Evolutionary conservation across 139 green algal genomes (phyloP).

Genomic region (Picochlorum sp.): DNA sequence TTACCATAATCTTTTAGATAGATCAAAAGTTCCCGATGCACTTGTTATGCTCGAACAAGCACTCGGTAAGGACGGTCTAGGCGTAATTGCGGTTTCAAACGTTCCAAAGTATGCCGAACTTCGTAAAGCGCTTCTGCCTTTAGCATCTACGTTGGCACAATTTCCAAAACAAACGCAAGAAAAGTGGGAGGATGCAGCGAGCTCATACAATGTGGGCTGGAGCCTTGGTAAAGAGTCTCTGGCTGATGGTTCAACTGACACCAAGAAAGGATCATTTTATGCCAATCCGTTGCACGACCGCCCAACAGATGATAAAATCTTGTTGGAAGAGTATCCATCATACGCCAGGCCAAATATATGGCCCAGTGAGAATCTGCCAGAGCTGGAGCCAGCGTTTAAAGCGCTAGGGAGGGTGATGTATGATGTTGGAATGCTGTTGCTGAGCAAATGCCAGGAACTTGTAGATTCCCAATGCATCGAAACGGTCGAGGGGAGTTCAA

Average conservation of each 20-base stretch:
- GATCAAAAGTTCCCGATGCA: too few species aligned
- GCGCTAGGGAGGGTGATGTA: slow-evolving; percentile 41
- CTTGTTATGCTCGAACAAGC: too few species aligned
- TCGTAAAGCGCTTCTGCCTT: slow-evolving; percentile 34
- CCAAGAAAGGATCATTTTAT: slow-evolving; percentile 53
- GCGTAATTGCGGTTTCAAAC: slow-evolving; percentile 34
- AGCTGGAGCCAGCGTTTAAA: slow-evolving; percentile 56
- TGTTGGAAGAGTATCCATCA: slow-evolving; percentile 17
- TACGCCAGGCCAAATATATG: slow-evolving; percentile 61
- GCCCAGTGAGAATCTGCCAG: slow-evolving; percentile 44
- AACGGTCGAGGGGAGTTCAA: background rate
- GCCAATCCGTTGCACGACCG: slow-evolving; percentile 50
- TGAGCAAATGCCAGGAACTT: slow-evolving; percentile 30
- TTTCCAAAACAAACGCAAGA: slow-evolving; percentile 18
- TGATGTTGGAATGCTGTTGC: slow-evolving; percentile 36
- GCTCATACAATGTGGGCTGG: slow-evolving; percentile 60
- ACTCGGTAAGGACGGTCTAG: slow-evolving; percentile 39
- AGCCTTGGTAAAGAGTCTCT: slow-evolving; percentile 52
- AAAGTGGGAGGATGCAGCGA: slow-evolving; percentile 32
- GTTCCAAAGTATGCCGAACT: slow-evolving; percentile 28
- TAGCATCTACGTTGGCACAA: slow-evolving; percentile 31
- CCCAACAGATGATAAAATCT: background rate
- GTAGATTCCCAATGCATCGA: background rate
- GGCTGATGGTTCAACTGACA: slow-evolving; percentile 34
- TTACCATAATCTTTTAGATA: too few species aligned